Evolutionary conservation across 2,329 filamentous ascomycete species (phyloP), one percentile per base, ranked within the genome.

Genomic region (Ilyonectria sp.): DNA sequence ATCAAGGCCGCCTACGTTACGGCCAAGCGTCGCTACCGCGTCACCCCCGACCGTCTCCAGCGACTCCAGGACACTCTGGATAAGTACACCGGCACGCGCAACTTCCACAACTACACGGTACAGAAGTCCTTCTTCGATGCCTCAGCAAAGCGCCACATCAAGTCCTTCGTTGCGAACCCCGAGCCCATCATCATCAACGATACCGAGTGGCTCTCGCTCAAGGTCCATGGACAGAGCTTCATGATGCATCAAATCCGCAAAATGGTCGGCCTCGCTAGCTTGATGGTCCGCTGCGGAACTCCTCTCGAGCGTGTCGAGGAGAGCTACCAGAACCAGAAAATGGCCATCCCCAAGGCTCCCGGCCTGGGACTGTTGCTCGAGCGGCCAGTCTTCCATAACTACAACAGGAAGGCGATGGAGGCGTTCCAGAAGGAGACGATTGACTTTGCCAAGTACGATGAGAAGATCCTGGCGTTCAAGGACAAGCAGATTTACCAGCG

Each of bases 171-270:
- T 43, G 92, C 94, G 65, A 92, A 94, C 79, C 83, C 85, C 3
- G 85, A 88, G 58, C 94, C 94, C 1, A 92, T 97, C 76, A 90
- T 94, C 77, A 97, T 97, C 81, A 90, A 94, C 79, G 91, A 95
- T 77, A 98, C 94, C 2, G 93, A 99, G 84, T 99, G 96, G 96
- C 86, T 99, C 5, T 96, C 93, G 49, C 86, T 98, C 72, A 97
- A 97, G 79, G 95, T 99, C 26, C 96, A 99, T 81, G 96, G 96
- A 0, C 96, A 99, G 82, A 95, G 92, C 77, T 99, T 99, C 87
- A 99, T 99, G 96, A 99, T 99, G 96, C 96, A 99, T 82, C 96
- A 99, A 84, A 99, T 99, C 81, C 92, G 96, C 77, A 99, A 98
- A 83, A 98, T 99, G 96, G 94, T 99, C 17, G 94, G 93, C 63